Evolutionary conservation across 2,329 filamentous ascomycete genomes (phyloP).

Genomic region (Penicillium sp.): DNA sequence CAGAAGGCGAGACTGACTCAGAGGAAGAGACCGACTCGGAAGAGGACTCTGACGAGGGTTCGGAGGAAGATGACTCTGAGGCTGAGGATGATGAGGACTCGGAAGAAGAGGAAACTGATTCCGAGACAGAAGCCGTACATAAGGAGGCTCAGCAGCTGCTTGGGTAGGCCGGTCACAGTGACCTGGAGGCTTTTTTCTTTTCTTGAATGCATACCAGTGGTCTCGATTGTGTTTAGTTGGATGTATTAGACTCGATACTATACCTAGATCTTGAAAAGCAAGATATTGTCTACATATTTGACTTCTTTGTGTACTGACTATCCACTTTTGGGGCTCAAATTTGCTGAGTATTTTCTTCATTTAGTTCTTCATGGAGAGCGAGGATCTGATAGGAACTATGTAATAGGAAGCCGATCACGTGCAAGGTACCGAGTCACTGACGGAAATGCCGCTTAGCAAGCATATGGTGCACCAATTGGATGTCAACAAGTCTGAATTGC

Average conservation of each 20-base stretch:
- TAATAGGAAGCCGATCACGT: constrained; percentile 14
- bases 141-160: constrained; percentile 32
- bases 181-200: not conserved
- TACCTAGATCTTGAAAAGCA: constrained; percentile 9
- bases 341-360: too few relatives aligned
- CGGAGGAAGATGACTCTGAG: constrained; percentile 50
- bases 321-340: too few relatives aligned
- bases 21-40: constrained; percentile 49
- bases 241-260: constrained; percentile 11
- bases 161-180: not conserved
- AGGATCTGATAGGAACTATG: not conserved
- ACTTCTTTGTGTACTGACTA: not conserved
- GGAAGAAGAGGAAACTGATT: constrained; percentile 51
- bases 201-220: constrained; percentile 13
- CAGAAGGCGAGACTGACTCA: constrained; percentile 50
- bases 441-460: too few relatives aligned
- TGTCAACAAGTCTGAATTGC: too few relatives aligned
- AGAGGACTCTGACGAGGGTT: constrained; percentile 43
- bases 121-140: constrained; percentile 30
- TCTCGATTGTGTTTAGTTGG: constrained; percentile 8
- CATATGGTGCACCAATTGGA: too few relatives aligned
- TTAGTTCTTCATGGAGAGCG: too few relatives aligned
- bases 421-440: constrained; percentile 3
- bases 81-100: constrained; percentile 45
- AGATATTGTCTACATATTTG: not conserved